Evolutionary conservation across 352 stramenopile genomes (phyloP), one percentile per base, ranked within the genome.

Genomic region (Peronospora farinosa): DNA sequence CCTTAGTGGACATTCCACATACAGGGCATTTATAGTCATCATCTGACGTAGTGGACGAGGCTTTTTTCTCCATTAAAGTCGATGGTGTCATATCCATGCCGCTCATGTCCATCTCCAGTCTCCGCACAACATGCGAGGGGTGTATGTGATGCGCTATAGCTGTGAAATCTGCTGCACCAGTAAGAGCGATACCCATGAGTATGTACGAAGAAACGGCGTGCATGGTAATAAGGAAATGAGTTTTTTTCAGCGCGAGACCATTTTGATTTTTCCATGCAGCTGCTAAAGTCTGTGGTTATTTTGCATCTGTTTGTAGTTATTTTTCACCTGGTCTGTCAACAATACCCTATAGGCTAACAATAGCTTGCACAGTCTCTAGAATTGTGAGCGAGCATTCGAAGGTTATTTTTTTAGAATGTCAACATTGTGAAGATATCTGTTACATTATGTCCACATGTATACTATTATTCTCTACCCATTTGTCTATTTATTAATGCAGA

Each of bases 1-100:
- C 56, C 32, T 56, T 64, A 5, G 76, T 84, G 7, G 71, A 76
- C 78, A 88, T 85, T 23, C 74, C 71, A 57, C 80, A 92, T 12
- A 83, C 64, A n/a, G 80, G 78, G 51, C 81, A 92, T 38, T 47
- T 75, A 52, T 59, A 86, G 44, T 62, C 47, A 15, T 31, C 27
- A 7, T 54, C 53, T 41, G 60, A 48, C 0, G 59, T 44, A 31
- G 33, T 11, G 11, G 25, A 32, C 5, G 47, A 51, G 28, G 49
- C 46, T 10, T 35, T 45, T 2, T 50, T 50, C 17, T 51, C 46
- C 40, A 54, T 54, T 51, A 46, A 51, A 52, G 49, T 37, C 40
- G 44, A 60, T 51, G 17, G 3, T 5, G 44, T 51, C 58, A 63
- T 58, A 42, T 59, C 43, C 54, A 67, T 63, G 17, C 16, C 40